Evolutionary conservation across 2,329 filamentous ascomycete species (phyloP), one percentile per base, ranked within the genome.

Genomic region (Clonostachys rhizophaga): DNA sequence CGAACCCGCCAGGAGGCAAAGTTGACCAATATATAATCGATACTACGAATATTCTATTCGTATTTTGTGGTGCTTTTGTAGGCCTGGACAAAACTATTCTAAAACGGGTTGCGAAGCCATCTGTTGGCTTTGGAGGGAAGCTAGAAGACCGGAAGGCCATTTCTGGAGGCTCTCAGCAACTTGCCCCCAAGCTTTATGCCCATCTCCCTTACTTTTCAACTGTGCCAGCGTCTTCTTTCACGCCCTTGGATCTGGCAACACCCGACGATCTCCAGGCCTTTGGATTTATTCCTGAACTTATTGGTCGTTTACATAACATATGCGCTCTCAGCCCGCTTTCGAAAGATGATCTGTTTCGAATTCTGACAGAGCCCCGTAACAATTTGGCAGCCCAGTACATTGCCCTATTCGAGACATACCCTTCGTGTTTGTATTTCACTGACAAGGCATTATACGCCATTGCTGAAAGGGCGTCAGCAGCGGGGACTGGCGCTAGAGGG

Each of bases 41-140:
- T 57, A 99, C 94, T 0, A 91, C 91, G 54, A 96, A 97, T 57
- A 97, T 99, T 50, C 79, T 99, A 30, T 99, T 99, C 68, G 91
- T 99, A 40, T 96, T 94, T 64, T 95, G 91, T 12, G 94, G 94
- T 16, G 94, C 94, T 16, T 99, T 99, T 62, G 88, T 95, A 35
- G 92, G 91, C 3, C 75, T 97, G 2, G 89, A 96, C 59, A 96
- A 95, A 63, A 79, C 87, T 34, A 81, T 99, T 43, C 75, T 95
- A 50, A 87, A 91, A 49, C 84, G 94, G n/a, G 86, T 97, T 41
- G 86, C 90, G 12, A 90, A 87, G 59, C 79, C 81, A 0, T 87
- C 89, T 4, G 92, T 99, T 55, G 94, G 94, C 1, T 99, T 99
- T 58, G 91, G 91, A 6, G 91, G 91, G 5, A 84, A 87, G 18